These are phyloP conservation scores for Colletotrichum australisinense DNA, from an alignment of 2,329 filamentous ascomycete genomes.

Conservation along the genomic window DNA sequence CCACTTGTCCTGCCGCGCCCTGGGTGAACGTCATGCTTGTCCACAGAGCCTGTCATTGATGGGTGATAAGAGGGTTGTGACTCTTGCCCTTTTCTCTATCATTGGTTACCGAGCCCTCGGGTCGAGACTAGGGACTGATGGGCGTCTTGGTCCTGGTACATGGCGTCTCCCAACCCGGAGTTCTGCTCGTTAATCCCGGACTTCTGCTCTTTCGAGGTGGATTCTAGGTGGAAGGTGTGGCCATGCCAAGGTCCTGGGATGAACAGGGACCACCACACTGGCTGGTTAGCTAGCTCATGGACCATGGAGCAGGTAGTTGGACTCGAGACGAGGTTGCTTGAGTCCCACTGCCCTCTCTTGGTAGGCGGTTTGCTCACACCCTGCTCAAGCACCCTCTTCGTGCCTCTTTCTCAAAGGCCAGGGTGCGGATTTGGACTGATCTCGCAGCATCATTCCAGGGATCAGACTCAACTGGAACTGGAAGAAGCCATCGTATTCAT, in stretches of 20 bases:
- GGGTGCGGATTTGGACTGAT: neutral
- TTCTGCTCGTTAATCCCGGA: neutral
- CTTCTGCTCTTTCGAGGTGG: neutral
- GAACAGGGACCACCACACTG: neutral
- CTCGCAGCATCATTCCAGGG: neutral
- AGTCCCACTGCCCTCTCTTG: neutral
- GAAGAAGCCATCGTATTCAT: neutral
- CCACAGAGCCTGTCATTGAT: neutral
- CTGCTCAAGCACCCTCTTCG: neutral
- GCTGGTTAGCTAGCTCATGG: neutral
- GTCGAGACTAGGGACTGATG: neutral
- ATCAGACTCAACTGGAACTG: neutral
- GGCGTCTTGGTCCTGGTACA: conserved; percentile 18
- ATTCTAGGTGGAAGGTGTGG: neutral
- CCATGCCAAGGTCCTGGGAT: neutral
- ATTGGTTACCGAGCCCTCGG: conserved; percentile 23
- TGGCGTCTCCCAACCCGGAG: conserved; percentile 5
- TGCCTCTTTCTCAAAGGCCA: neutral
- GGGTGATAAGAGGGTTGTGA: neutral
- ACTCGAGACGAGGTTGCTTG: neutral
- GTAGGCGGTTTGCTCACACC: neutral
- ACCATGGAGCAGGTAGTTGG: neutral
- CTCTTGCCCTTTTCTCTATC: neutral
- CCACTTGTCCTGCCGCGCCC: neutral
- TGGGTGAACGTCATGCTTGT: conserved; percentile 3